Percentiles rank a stretch among this genome's conserved stretches.
These are phyloP conservation scores for Colletotrichum destructivum DNA, from an alignment of 2,329 filamentous ascomycete genomes.

Conservation along the genomic window DNA sequence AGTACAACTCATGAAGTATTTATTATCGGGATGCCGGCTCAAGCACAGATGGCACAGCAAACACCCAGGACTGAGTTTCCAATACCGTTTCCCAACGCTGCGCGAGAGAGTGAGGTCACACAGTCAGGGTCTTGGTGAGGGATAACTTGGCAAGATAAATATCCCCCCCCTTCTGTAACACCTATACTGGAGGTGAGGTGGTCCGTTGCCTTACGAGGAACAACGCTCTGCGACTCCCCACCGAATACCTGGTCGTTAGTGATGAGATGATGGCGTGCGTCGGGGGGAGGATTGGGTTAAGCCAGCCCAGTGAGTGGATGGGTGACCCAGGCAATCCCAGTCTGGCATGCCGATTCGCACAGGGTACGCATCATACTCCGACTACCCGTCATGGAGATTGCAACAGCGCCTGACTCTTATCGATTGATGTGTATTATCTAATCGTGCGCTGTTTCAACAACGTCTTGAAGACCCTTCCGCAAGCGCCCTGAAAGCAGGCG, in stretches of 20 bases:
- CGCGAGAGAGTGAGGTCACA: neutral
- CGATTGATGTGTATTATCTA: neutral
- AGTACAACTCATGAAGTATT: neutral
- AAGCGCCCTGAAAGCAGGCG: neutral
- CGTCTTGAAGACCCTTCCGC: conserved; percentile 1
- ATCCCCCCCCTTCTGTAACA: too few species aligned
- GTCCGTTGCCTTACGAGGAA: conserved; percentile 3
- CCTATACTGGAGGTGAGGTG: too few species aligned
- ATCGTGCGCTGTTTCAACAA: neutral
- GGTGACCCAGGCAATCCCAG: neutral
- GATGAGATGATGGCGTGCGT: conserved; percentile 38
- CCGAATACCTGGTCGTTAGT: conserved; percentile 23
- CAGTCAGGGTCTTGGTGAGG: neutral
- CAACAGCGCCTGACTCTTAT: neutral
- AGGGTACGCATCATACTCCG: neutral
- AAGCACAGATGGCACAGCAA: neutral
- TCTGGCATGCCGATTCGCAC: neutral
- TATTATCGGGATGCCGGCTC: neutral
- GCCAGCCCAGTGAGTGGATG: conserved; percentile 6
- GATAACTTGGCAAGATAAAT: neutral
- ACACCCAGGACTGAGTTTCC: too few species aligned
- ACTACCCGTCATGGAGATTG: neutral
- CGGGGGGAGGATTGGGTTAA: conserved; percentile 13
- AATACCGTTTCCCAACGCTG: too few species aligned
- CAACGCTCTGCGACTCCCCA: conserved; percentile 16